These are phyloP conservation scores for Pseudomassariella vexata DNA, from an alignment of 2,329 filamentous ascomycete genomes.

Conservation along the genomic window DNA sequence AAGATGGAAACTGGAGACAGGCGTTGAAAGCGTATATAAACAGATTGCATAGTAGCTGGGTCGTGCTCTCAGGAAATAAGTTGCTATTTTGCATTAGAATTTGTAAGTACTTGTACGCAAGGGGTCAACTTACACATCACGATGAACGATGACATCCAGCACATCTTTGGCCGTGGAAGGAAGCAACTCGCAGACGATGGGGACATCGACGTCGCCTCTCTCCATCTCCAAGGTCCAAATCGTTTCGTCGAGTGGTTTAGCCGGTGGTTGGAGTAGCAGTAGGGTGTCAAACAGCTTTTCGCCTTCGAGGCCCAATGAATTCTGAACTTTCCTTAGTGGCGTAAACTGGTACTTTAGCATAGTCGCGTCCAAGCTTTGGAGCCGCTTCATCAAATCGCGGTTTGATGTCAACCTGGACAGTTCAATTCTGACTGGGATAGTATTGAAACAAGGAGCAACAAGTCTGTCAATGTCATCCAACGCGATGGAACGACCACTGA, in stretches of 20 bases:
- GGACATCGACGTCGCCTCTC: slow-evolving; percentile 64
- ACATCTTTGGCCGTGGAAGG: slow-evolving; percentile 47
- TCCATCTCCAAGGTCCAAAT: slow-evolving; percentile 55
- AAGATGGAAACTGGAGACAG: slow-evolving; percentile 23
- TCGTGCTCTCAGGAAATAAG: slow-evolving; percentile 14
- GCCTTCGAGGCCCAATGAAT: slow-evolving; percentile 31
- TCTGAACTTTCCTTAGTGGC: slow-evolving; percentile 66
- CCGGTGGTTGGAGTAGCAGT: slow-evolving; percentile 67
- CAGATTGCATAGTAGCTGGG: slow-evolving; percentile 18
- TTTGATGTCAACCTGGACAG: slow-evolving; percentile 43
- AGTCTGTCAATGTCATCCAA: slow-evolving; percentile 63
- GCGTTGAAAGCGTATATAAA: slow-evolving; percentile 19
- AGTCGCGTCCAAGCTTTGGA: slow-evolving; percentile 58
- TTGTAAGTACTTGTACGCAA: background rate
- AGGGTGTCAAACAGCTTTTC: slow-evolving; percentile 71
- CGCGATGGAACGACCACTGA: slow-evolving; percentile 67
- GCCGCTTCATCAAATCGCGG: slow-evolving; percentile 48
- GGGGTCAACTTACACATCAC: slow-evolving; percentile 38
- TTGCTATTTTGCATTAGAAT: slow-evolving; percentile 16
- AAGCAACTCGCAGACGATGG: slow-evolving; percentile 69
- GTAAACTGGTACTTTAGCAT: slow-evolving; percentile 67
- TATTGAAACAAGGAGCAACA: slow-evolving; percentile 91
- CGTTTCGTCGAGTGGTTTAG: slow-evolving; percentile 46
- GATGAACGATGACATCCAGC: slow-evolving; percentile 58
- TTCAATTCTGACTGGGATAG: slow-evolving; percentile 63